phyloP scores from a whole-genome alignment of 2,329 filamentous ascomycete genomes.

The Sporothrix brasiliensis region DNA sequence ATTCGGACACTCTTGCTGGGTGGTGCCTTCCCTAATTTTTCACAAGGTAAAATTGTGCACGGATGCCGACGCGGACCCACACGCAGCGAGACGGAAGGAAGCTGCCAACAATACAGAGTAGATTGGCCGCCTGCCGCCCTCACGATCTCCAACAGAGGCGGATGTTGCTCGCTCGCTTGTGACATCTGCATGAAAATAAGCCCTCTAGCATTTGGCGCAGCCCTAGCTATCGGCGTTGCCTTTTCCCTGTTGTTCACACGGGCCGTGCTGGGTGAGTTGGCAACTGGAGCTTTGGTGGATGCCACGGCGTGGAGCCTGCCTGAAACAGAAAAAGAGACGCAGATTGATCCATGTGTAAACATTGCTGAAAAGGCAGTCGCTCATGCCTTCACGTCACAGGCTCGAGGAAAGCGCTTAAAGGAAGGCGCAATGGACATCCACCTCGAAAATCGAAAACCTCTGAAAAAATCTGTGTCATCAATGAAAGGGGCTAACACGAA shows the following conservation, averaged over 20 bases:
- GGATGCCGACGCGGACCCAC: not conserved
- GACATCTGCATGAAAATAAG: conserved; percentile 22
- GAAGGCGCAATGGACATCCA: not conserved
- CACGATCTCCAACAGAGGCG: conserved; percentile 1
- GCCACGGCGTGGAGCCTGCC: conserved; percentile 1
- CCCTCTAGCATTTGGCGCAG: conserved; percentile 29
- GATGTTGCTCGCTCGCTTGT: conserved; percentile 17
- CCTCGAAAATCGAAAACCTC: no score
- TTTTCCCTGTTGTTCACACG: conserved; percentile 28
- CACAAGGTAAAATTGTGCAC: conserved; percentile 24
- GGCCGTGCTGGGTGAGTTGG: conserved; percentile 7
- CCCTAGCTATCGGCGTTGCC: conserved; percentile 24
- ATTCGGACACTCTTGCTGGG: conserved; percentile 20
- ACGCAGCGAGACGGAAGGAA: not conserved
- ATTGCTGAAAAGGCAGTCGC: not conserved
- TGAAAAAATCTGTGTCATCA: no score
- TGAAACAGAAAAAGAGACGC: not conserved
- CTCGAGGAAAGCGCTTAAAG: not conserved
- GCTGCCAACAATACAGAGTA: conserved; percentile 1
- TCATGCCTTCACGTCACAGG: not conserved
- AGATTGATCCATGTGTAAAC: not conserved
- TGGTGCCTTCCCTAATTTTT: conserved; percentile 2
- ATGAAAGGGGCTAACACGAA: not conserved
- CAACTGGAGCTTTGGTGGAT: conserved; percentile 16
- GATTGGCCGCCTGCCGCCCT: not conserved